phyloP scores from a whole-genome alignment of 345 rosid genomes.

The Odontarrhena argentea region DNA sequence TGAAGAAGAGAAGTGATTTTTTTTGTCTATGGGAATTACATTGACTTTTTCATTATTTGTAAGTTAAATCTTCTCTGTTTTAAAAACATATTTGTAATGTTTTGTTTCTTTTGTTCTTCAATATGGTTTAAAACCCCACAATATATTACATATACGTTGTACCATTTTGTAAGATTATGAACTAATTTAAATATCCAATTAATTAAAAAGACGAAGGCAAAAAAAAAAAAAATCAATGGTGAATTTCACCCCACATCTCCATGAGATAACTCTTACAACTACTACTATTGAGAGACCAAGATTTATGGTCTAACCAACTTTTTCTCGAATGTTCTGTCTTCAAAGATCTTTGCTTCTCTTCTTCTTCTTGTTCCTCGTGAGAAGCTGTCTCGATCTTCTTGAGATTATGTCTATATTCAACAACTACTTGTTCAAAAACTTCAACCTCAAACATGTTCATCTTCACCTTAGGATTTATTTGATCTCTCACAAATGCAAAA shows the following conservation, averaged over 20 bases:
- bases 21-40: no score
- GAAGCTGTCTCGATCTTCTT: conserved; percentile 40
- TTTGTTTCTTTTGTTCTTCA: no score
- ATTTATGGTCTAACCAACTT: conserved; percentile 32
- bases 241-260: conserved; percentile 67
- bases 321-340: conserved; percentile 29
- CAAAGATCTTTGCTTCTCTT: conserved; percentile 1
- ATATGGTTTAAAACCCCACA: no score
- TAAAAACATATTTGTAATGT: no score
- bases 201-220: not conserved
- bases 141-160: no score
- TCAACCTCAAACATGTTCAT: conserved; percentile 81
- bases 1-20: conserved; percentile 33
- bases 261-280: conserved; percentile 57
- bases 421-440: conserved; percentile 67
- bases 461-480: conserved; percentile 55
- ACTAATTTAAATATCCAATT: not conserved
- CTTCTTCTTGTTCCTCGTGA: conserved; percentile 24
- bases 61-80: no score
- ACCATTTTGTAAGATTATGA: conserved; percentile 2
- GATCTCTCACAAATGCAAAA: conserved; percentile 75
- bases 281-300: conserved; percentile 49
- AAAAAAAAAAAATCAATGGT: conserved; percentile 33
- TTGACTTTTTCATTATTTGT: no score
- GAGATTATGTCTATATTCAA: conserved; percentile 74